Conservation (phyloP, 306 rosid genomes). For the Rosa persica region DNA sequence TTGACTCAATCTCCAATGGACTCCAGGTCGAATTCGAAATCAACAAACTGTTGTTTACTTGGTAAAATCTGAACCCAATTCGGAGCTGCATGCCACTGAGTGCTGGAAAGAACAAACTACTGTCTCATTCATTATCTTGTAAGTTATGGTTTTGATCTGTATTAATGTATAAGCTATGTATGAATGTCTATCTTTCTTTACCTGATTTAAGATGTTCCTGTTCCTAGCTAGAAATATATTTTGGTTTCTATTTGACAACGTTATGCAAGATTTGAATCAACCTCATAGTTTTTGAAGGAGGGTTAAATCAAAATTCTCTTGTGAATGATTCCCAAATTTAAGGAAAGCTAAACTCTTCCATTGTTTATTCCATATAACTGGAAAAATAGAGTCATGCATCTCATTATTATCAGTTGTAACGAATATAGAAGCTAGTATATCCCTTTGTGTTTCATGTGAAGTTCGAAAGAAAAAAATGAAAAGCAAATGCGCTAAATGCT, state of each 20-base stretch:
- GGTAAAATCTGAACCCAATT: not conserved
- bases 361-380: not conserved
- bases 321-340: not conserved
- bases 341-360: not conserved
- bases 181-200: not conserved
- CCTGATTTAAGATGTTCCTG: not conserved
- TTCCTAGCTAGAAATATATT: not conserved
- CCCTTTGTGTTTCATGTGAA: not conserved
- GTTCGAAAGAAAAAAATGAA: not conserved
- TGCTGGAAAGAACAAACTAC: not conserved
- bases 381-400: not conserved
- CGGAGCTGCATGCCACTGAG: not conserved
- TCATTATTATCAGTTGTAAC: not conserved
- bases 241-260: not conserved
- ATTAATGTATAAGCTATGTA: not conserved
- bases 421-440: not conserved
- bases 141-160: not conserved
- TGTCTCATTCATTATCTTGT: not conserved
- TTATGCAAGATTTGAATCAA: not conserved
- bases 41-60: not conserved
- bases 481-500: not conserved
- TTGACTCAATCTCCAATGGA: not conserved
- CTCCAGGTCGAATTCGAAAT: not conserved
- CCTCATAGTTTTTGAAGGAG: not conserved
- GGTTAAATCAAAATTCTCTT: not conserved